Percentiles rank a stretch among this genome's conserved stretches.
These are phyloP conservation scores for Neocatenulostroma microsporum DNA, from an alignment of 2,329 filamentous ascomycete species.

Conservation along the genomic window DNA sequence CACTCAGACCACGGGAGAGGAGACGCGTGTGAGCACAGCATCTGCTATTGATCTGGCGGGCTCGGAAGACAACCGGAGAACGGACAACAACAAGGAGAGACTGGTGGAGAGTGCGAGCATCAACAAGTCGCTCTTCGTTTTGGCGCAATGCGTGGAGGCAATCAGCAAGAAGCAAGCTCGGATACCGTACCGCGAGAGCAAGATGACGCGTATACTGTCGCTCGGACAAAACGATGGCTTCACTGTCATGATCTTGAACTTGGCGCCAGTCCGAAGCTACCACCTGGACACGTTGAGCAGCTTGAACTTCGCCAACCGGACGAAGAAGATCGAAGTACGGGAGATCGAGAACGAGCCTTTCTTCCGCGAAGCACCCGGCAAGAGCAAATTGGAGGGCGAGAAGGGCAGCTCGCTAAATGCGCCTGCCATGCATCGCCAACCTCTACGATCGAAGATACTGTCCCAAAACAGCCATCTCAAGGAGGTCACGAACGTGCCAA, in stretches of 20 bases:
- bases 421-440: slow-evolving; percentile 54
- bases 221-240: slow-evolving; percentile 91
- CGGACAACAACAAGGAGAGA: slow-evolving; percentile 86
- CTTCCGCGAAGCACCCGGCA: slow-evolving; percentile 41
- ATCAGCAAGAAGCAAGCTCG: slow-evolving; percentile 68
- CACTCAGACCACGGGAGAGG: slow-evolving; percentile 62
- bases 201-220: slow-evolving; percentile 92
- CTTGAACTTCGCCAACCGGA: slow-evolving; percentile 87
- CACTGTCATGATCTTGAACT: slow-evolving; percentile 92
- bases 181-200: slow-evolving; percentile 88
- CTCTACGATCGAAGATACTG: slow-evolving; percentile 67
- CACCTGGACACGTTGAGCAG: slow-evolving; percentile 91
- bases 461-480: slow-evolving; percentile 58
- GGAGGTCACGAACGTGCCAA: slow-evolving; percentile 47
- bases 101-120: slow-evolving; percentile 94
- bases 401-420: slow-evolving; percentile 27
- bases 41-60: slow-evolving; percentile 93
- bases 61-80: slow-evolving; percentile 89
- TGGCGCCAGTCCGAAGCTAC: slow-evolving; percentile 84
- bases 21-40: slow-evolving; percentile 68
- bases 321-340: slow-evolving; percentile 90
- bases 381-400: slow-evolving; percentile 30
- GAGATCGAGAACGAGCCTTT: slow-evolving; percentile 95
- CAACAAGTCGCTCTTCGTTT: slow-evolving; percentile 92
- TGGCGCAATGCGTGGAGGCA: slow-evolving; percentile 91